These are phyloP conservation scores for Penicillium riverlandense DNA, from an alignment of 495 filamentous ascomycete species.

Conservation along the genomic window DNA sequence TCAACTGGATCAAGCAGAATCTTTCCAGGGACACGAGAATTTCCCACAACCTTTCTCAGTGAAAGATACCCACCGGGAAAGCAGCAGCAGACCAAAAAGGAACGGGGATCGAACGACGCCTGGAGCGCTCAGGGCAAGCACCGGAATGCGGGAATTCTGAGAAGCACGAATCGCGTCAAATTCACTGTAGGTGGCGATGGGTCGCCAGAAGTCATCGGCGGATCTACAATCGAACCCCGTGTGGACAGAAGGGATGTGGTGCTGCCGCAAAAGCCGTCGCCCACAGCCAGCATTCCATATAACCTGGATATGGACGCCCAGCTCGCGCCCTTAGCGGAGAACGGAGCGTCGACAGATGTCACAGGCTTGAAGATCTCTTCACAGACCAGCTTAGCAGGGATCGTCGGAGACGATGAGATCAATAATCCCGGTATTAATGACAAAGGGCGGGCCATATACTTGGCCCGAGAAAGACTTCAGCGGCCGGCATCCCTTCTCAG, in stretches of 20 bases:
- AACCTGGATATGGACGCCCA: slow-evolving; percentile 22
- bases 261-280: slow-evolving; percentile 30
- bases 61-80: slow-evolving; percentile 7
- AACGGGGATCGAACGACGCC: slow-evolving; percentile 9
- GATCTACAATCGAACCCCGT: slow-evolving; percentile 22
- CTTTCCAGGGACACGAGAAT: slow-evolving; percentile 20
- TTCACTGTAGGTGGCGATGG: slow-evolving; percentile 23
- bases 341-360: slow-evolving; percentile 24
- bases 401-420: slow-evolving; percentile 25
- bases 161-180: slow-evolving; percentile 32
- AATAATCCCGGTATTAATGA: slow-evolving; percentile 16
- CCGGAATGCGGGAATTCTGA: slow-evolving; percentile 39
- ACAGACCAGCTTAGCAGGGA: slow-evolving; percentile 18
- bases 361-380: slow-evolving; percentile 24
- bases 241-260: slow-evolving; percentile 22
- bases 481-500: slow-evolving; percentile 28
- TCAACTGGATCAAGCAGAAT: slow-evolving; percentile 14
- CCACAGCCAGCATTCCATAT: slow-evolving; percentile 36
- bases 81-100: slow-evolving; percentile 9
- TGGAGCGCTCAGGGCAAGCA: slow-evolving; percentile 22
- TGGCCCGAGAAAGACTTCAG: slow-evolving; percentile 27
- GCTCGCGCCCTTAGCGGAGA: slow-evolving; percentile 20
- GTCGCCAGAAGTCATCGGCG: slow-evolving; percentile 8
- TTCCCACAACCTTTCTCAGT: slow-evolving; percentile 15
- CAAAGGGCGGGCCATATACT: slow-evolving; percentile 31